Evolutionary conservation across 805 yeast genomes (phyloP).

Genomic region (Torulaspora gathmanii): DNA sequence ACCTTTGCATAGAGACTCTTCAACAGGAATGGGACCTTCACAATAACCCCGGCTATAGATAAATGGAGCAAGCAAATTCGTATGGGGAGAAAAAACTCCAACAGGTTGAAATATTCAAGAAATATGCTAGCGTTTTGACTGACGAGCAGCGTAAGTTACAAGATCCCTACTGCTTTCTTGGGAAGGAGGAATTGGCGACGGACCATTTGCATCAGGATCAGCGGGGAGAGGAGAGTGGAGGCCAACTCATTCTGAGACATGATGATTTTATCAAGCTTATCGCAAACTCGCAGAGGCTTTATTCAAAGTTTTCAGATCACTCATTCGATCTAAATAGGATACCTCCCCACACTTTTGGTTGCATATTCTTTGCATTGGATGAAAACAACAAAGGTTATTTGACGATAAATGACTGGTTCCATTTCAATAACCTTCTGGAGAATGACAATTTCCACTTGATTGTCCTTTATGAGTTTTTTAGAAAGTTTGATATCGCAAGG

Average conservation of each 20-base stretch:
- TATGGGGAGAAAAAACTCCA: slow-evolving; percentile 37
- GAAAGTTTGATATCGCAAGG: slow-evolving; percentile 40
- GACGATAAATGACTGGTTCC: slow-evolving; percentile 65
- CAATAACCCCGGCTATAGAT: slow-evolving; percentile 7
- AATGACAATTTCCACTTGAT: slow-evolving; percentile 47
- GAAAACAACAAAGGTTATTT: slow-evolving; percentile 63
- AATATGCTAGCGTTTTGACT: slow-evolving; percentile 38
- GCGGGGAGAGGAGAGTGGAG: neutral
- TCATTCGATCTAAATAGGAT: slow-evolving; percentile 47
- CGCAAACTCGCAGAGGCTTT: slow-evolving; percentile 31
- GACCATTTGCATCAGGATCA: too few species aligned
- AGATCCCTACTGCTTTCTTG: slow-evolving; percentile 14
- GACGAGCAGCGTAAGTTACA: slow-evolving; percentile 22
- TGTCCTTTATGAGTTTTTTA: slow-evolving; percentile 50
- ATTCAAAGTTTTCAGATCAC: slow-evolving; percentile 36
- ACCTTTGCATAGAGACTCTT: neutral
- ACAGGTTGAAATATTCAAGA: slow-evolving; percentile 42
- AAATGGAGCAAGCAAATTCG: slow-evolving; percentile 40
- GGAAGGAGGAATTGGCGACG: neutral
- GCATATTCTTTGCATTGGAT: slow-evolving; percentile 80
- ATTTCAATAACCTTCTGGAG: slow-evolving; percentile 54
- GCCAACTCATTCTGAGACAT: slow-evolving; percentile 35
- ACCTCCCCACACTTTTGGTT: slow-evolving; percentile 55
- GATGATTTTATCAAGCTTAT: slow-evolving; percentile 37
- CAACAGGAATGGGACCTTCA: slow-evolving; percentile 12